phyloP scores from a whole-genome alignment of 805 yeast species.

The Myxozyma kluyveri region DNA sequence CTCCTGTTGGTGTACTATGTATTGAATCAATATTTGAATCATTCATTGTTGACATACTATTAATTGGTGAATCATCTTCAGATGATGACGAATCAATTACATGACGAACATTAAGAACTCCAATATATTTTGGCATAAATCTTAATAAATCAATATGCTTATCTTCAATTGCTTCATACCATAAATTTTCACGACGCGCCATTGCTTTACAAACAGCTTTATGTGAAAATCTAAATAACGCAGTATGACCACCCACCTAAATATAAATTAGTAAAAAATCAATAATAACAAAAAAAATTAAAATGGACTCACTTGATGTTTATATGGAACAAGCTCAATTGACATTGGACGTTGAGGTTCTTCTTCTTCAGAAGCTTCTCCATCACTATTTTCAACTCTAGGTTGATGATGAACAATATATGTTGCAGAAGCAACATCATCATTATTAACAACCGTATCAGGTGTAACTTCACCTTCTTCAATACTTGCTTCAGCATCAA shows the following conservation, averaged over 20 bases:
- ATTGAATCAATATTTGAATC: background rate
- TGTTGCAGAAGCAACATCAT: conserved; percentile 37
- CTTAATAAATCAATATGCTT: conserved; percentile 70
- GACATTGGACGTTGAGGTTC: conserved; percentile 47
- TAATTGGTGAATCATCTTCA: conserved; percentile 24
- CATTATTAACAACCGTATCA: background rate
- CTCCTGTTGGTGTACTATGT: background rate
- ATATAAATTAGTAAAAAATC: background rate
- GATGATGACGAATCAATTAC: conserved; percentile 39
- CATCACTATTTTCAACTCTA: conserved; percentile 26
- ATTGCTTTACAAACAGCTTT: conserved; percentile 92
- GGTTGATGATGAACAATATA: conserved; percentile 35
- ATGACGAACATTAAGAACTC: conserved; percentile 89
- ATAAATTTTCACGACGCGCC: conserved; percentile 81
- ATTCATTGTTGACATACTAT: background rate
- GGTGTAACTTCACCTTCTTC: background rate
- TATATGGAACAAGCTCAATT: conserved; percentile 86
- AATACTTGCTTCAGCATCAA: conserved; percentile 1
- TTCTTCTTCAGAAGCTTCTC: conserved; percentile 25
- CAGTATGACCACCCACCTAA: conserved; percentile 92
- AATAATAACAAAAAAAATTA: background rate
- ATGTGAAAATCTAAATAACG: conserved; percentile 86
- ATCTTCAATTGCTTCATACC: conserved; percentile 86
- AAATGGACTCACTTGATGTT: conserved; percentile 58
- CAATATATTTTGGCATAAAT: conserved; percentile 93